Conservation (phyloP, 2,329 filamentous ascomycete species). For the Colletotrichum sp. region DNA sequence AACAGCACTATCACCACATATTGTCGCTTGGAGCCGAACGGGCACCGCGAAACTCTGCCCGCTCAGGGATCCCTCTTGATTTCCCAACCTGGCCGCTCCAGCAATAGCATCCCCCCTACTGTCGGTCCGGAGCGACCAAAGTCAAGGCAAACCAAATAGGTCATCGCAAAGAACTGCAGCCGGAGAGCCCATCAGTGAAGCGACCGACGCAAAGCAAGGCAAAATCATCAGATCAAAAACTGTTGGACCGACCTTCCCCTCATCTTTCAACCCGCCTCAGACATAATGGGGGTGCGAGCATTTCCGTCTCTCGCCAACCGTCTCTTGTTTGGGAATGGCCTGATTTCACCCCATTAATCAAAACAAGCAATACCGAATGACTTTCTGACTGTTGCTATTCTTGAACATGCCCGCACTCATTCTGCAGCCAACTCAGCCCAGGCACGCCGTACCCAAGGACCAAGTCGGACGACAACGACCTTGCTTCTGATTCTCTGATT, state of each 20-base stretch:
- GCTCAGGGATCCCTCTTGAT: not conserved
- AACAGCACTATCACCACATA: not conserved
- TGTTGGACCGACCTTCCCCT: not conserved
- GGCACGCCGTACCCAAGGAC: not conserved
- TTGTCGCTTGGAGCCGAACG: not conserved
- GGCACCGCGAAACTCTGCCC: not conserved
- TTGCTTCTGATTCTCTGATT: not conserved
- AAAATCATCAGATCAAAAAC: not conserved
- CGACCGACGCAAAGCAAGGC: not conserved
- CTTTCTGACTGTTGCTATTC: slow-evolving; percentile 4
- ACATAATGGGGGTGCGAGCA: not conserved
- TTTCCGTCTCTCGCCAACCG: not conserved
- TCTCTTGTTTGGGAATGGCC: slow-evolving; percentile 7
- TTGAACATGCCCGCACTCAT: not conserved
- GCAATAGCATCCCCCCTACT: not conserved
- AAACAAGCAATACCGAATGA: not conserved
- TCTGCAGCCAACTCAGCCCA: not conserved
- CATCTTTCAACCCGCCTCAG: not conserved
- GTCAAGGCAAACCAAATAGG: not conserved
- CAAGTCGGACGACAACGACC: slow-evolving; percentile 11
- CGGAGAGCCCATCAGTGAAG: not conserved
- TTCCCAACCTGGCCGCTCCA: not conserved
- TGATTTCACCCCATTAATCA: not conserved
- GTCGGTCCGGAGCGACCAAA: not conserved
- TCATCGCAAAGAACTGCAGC: not conserved